These are phyloP conservation scores for Aureobasidium sp. DNA, from an alignment of 2,329 filamentous ascomycete genomes.

Conservation along the genomic window DNA sequence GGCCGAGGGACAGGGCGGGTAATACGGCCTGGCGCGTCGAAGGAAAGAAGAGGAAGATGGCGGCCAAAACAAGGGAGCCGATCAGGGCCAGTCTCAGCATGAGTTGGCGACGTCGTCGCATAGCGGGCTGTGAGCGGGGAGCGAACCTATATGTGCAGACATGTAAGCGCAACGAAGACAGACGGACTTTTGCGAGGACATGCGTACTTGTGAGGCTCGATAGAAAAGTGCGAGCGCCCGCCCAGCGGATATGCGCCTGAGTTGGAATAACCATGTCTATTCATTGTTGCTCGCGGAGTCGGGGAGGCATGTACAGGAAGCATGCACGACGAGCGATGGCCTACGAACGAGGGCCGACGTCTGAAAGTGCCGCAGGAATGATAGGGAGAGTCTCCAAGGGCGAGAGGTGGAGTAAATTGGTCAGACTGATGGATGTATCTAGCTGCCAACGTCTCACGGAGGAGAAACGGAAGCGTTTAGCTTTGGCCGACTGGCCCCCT, in stretches of 20 bases:
- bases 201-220: constrained; percentile 20
- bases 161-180: neutral
- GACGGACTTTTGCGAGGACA: neutral
- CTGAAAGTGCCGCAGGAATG: neutral
- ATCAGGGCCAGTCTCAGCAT: constrained; percentile 59
- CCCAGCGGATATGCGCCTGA: constrained; percentile 19
- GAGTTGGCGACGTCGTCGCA: constrained; percentile 66
- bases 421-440: constrained; percentile 4
- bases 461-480: constrained; percentile 11
- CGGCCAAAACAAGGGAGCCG: constrained; percentile 50
- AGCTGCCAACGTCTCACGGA: constrained; percentile 1
- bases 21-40: constrained; percentile 61
- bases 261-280: constrained; percentile 19
- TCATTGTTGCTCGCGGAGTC: constrained; percentile 13
- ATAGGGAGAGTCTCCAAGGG: neutral
- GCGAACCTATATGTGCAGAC: constrained; percentile 59
- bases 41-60: constrained; percentile 67
- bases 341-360: constrained; percentile 4
- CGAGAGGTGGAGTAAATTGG: neutral
- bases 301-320: constrained; percentile 14
- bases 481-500: constrained; percentile 9
- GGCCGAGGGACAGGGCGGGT: constrained; percentile 59
- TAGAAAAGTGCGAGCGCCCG: constrained; percentile 18
- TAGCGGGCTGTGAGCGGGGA: constrained; percentile 67
- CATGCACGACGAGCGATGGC: constrained; percentile 2